Base-by-base conservation (phyloP, 2,329 filamentous ascomycete genomes). In the Trichoderma sp. region DNA sequence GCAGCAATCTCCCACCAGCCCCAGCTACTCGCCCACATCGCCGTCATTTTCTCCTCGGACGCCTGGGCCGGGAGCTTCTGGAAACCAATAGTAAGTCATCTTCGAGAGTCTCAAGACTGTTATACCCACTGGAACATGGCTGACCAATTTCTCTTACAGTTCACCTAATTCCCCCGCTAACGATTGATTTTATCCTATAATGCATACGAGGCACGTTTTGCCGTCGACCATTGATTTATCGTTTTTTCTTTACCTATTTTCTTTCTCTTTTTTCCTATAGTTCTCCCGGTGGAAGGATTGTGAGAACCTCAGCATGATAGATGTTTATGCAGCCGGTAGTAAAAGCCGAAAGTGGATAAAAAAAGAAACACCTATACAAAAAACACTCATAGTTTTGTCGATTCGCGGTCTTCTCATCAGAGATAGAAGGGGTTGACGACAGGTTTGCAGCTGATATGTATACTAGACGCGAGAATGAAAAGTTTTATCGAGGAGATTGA, bases 21-120 rank as follows among this genome's bases (percentile, higher is more conserved):
- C 94, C 79, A 89, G 89, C 81, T 93, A 93, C 84, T 95, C 93
- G 63, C 91, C 94, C 59, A 90, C 91, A 7, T 85, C 84, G 16
- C 85, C 85, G 73, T 84, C 85, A 59, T 87, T 86, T 81, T 87
- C 86, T 80, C 86, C 85, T 76, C 82, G 84, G 77, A 87, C 86
- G 18, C 86, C 86, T 80, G 86, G 85, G 77, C 85, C 85, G 76
- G 84, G 84, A 77, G 81, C 83, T 38, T 84, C 84, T 80, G 85
- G 85, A 80, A 85, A 86, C 79, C 83, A 85, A 81, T 85, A 85
- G 84, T 85, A 75, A 80, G 84, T 81, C 3, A 27, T 24, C 14
- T 18, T 21, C 7, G 24, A 31, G 21, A 31, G 50, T 14, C 11
- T 21, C 29, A 18, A 35, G 11, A 8, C 16, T 16, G 38, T 3